These are phyloP conservation scores for Penicillium bialowiezense DNA, from an alignment of 495 filamentous ascomycete species.

Conservation along the genomic window DNA sequence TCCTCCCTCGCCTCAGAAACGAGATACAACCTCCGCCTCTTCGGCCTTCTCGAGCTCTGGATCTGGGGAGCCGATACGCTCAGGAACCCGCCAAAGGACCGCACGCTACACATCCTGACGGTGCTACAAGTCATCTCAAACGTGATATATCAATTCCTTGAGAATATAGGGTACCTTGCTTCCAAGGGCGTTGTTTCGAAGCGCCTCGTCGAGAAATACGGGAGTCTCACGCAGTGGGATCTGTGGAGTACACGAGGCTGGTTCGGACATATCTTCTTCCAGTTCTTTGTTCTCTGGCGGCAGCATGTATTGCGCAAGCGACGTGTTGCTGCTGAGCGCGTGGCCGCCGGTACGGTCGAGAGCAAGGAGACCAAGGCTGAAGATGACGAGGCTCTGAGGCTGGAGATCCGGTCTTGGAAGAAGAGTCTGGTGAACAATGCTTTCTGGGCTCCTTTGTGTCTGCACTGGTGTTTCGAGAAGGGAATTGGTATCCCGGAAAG, in stretches of 20 bases:
- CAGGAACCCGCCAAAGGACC: slow-evolving; percentile 45
- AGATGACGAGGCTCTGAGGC: slow-evolving; percentile 30
- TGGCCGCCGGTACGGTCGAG: slow-evolving; percentile 13
- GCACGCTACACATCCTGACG: slow-evolving; percentile 48
- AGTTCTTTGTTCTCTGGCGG: slow-evolving; percentile 63
- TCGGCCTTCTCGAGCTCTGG: slow-evolving; percentile 76
- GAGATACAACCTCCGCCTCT: slow-evolving; percentile 72
- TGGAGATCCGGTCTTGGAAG: slow-evolving; percentile 45
- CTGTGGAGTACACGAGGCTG: slow-evolving; percentile 78
- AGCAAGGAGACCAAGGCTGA: slow-evolving; percentile 34
- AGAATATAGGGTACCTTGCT: slow-evolving; percentile 80
- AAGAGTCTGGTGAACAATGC: slow-evolving; percentile 48
- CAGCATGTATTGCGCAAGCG: slow-evolving; percentile 40
- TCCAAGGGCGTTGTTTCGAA: slow-evolving; percentile 51
- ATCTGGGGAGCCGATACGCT: slow-evolving; percentile 62
- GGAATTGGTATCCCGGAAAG: slow-evolving; percentile 67
- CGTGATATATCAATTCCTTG: slow-evolving; percentile 70
- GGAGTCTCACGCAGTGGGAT: slow-evolving; percentile 53
- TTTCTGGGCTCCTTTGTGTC: slow-evolving; percentile 58
- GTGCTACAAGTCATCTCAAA: slow-evolving; percentile 66
- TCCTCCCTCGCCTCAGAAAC: slow-evolving; percentile 63
- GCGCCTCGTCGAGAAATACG: slow-evolving; percentile 54
- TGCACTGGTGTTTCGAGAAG: slow-evolving; percentile 80
- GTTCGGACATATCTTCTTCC: slow-evolving; percentile 72
- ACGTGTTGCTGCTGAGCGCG: slow-evolving; percentile 18